A percentile compares a stretch with the other conserved stretches of the same genome.
Conservation (phyloP, 2,329 filamentous ascomycete species). For the Ceratocystis papillata region DNA sequence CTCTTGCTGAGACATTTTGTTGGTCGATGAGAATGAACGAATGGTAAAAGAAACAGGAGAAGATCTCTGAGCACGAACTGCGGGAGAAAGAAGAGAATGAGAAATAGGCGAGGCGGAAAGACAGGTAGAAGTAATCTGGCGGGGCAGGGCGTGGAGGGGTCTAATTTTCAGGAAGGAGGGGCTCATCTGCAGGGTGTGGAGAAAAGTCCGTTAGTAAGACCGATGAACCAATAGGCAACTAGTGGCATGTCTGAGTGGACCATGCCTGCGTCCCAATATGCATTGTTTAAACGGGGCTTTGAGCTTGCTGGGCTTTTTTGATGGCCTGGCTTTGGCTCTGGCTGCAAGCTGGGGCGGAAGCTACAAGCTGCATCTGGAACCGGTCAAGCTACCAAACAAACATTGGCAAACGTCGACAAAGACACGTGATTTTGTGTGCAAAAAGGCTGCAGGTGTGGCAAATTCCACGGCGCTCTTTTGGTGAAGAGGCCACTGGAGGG, state of each 20-base stretch:
- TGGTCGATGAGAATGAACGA: constrained; percentile 46
- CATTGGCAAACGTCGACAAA: no score
- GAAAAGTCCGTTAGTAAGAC: constrained; percentile 34
- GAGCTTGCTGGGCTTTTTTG: not conserved
- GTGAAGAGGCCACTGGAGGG: not conserved
- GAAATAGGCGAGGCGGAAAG: constrained; percentile 33
- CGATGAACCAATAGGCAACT: constrained; percentile 27
- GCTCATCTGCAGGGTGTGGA: constrained; percentile 38
- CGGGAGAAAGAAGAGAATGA: constrained; percentile 35
- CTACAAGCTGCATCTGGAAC: not conserved
- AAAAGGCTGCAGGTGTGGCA: constrained; percentile 3
- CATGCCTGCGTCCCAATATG: constrained; percentile 20
- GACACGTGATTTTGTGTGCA: not conserved
- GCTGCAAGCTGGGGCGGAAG: not conserved
- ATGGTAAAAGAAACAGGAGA: constrained; percentile 34
- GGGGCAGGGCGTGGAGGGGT: constrained; percentile 37
- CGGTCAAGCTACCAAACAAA: not conserved
- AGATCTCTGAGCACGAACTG: constrained; percentile 27
- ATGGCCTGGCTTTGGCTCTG: not conserved
- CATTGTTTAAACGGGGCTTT: constrained; percentile 12
- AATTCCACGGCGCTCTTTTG: not conserved
- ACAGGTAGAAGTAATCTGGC: constrained; percentile 31
- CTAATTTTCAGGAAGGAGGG: constrained; percentile 34
- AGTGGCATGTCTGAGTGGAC: constrained; percentile 26
- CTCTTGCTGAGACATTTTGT: not conserved